Percentiles rank a stretch among this genome's conserved stretches.
These are phyloP conservation scores for Bipolaris oryzae DNA, from an alignment of 2,329 filamentous ascomycete species.

Conservation along the genomic window DNA sequence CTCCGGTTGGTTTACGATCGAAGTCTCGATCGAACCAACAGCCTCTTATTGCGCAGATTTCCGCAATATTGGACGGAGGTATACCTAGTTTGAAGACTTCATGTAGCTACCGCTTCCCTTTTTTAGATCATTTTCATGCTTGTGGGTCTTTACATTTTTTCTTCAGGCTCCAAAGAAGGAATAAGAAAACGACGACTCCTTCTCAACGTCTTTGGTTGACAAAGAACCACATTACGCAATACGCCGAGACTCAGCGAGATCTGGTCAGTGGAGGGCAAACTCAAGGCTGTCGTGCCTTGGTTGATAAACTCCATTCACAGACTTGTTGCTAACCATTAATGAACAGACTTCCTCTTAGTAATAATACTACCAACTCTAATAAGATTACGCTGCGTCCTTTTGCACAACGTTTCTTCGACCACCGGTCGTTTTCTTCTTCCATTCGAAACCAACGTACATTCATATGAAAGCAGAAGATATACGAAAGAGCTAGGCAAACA, in stretches of 20 bases:
- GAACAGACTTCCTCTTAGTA: neutral
- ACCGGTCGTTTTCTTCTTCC: neutral
- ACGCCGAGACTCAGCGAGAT: conserved; percentile 13
- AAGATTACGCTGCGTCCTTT: neutral
- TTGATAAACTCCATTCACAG: neutral
- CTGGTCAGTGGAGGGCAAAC: neutral
- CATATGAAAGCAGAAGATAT: neutral
- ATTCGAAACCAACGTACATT: neutral
- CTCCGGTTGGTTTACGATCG: conserved; percentile 5
- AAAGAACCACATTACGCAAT: conserved; percentile 3
- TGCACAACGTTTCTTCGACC: neutral
- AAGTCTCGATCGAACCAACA: neutral
- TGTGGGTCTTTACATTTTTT: neutral
- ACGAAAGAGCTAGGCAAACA: neutral
- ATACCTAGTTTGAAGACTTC: neutral
- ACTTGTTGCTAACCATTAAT: neutral
- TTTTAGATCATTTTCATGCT: neutral
- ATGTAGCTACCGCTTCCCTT: neutral
- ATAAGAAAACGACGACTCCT: neutral
- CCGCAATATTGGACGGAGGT: neutral
- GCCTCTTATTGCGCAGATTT: neutral
- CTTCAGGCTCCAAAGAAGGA: neutral
- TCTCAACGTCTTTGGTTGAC: neutral
- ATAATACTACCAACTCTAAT: neutral
- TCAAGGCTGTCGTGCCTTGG: neutral